Base-by-base conservation (phyloP, 140 eudicot species). In the Oenanthe javanica region DNA sequence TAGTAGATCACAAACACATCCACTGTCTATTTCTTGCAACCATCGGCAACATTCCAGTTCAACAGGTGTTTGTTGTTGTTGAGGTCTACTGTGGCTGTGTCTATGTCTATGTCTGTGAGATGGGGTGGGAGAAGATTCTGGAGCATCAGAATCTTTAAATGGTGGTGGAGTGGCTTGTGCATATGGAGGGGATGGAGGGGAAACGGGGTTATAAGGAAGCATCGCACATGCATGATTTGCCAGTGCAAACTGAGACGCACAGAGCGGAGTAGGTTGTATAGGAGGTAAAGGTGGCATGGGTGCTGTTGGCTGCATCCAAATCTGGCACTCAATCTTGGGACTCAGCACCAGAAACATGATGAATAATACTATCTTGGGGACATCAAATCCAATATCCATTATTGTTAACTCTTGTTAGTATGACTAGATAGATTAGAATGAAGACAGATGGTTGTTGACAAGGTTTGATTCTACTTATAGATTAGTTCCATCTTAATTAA, bases 21-120 rank as follows among this genome's bases (percentile, higher is more conserved):
- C 85, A 66, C 81, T 74, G 77, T 90, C 93, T 43, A 94, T 87
- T 84, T 85, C 83, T 27, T 86, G 81, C 81, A 92, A 52, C 99
- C 99, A 94, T 64, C 89, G 86, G 76, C 97, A 94, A 61, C 99
- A 94, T 42, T 94, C 90, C 63, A 61, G 85, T 84, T 85, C 89
- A 15, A 82, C 84, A 0, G 89, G 85, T 5, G 88, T 52, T 59
- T 76, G 78, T 2, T 31, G 31, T 31, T 78, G 88, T 48, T 77
- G 86, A 31, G 73, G 45, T 5, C 9, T 1, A 31, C 31, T 45
- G 73, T 21, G 10, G 69, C 78, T 67, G 72, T 77, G 85, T 14
- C 77, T 42, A 55, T 87, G 93, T 43, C 81, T 50, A n/a, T 85
- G 89, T 1, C 79, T 75, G 43, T 11, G 79, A 6, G 78, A 82